phyloP scores from a whole-genome alignment of 768 basidiomycete species.

The Rhodosporidiobolus odoratus region DNA sequence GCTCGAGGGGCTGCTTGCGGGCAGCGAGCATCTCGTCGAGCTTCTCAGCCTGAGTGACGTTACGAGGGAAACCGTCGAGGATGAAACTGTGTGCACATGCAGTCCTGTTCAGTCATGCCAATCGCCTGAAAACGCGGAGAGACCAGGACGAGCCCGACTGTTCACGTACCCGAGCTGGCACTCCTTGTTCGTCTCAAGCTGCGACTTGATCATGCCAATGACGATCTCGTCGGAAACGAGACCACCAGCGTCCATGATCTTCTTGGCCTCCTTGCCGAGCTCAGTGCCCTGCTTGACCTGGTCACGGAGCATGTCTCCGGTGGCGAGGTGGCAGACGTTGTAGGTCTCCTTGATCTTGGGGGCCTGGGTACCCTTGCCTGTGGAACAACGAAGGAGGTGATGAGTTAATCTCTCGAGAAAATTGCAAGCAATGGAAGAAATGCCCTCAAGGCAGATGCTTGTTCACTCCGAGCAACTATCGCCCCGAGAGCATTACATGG shows the following conservation, averaged over 20 bases:
- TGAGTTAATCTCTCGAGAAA: too few species aligned
- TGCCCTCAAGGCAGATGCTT: not conserved
- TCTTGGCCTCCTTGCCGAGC: conserved; percentile 87
- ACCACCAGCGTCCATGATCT: conserved; percentile 94
- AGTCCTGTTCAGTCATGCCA: not conserved
- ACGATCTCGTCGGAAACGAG: conserved; percentile 94
- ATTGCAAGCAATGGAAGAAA: too few species aligned
- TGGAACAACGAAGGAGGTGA: not conserved
- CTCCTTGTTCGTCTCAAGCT: conserved; percentile 81
- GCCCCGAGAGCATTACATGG: not conserved
- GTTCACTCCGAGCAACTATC: not conserved
- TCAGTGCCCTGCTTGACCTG: conserved; percentile 81
- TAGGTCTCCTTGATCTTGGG: conserved; percentile 85
- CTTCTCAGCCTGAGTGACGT: conserved; percentile 92
- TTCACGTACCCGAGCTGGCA: conserved; percentile 88
- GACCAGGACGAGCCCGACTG: too few species aligned
- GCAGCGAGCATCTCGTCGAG: conserved; percentile 80
- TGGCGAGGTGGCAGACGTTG: conserved; percentile 96
- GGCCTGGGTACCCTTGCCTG: conserved; percentile 98
- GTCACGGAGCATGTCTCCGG: conserved; percentile 96
- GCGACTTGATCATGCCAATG: conserved; percentile 94
- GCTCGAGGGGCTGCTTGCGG: conserved; percentile 82
- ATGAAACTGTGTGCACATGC: conserved; percentile 64
- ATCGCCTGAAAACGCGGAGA: not conserved
- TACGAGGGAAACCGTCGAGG: conserved; percentile 98